Conservation (phyloP, 352 stramenopile species). For the Nothophytophthora sp. region DNA sequence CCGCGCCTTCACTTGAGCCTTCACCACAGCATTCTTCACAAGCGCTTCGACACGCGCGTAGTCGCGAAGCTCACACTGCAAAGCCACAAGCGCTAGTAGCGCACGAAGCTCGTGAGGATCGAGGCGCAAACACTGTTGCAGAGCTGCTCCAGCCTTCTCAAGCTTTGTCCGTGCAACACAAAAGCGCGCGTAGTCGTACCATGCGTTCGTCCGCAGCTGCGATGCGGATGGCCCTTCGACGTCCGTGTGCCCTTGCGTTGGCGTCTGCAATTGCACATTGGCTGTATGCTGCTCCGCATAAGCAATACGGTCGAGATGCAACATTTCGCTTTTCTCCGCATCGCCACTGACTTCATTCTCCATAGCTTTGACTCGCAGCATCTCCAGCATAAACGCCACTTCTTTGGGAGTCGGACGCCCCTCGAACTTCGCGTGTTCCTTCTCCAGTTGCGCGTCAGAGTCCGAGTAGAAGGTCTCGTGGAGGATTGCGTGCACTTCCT, state of each 20-base stretch:
- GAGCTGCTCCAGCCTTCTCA: slow-evolving; percentile 53
- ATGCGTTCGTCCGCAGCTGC: slow-evolving; percentile 31
- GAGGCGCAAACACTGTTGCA: slow-evolving; percentile 62
- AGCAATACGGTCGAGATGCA: slow-evolving; percentile 69
- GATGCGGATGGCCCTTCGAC: slow-evolving; percentile 8
- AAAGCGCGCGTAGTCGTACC: slow-evolving; percentile 72
- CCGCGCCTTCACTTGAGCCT: slow-evolving; percentile 9
- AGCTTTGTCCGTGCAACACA: slow-evolving; percentile 46
- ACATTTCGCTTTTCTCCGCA: slow-evolving; percentile 56
- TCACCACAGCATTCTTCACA: slow-evolving; percentile 45
- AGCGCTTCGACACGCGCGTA: slow-evolving; percentile 42
- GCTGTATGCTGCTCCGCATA: slow-evolving; percentile 44
- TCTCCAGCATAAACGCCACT: slow-evolving; percentile 27
- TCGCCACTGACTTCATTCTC: slow-evolving; percentile 78
- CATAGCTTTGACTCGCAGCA: slow-evolving; percentile 49
- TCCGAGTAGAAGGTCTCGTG: slow-evolving; percentile 59
- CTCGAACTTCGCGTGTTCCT: slow-evolving; percentile 15
- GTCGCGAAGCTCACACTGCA: slow-evolving; percentile 65
- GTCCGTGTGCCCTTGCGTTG: slow-evolving; percentile 4
- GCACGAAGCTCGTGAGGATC: slow-evolving; percentile 38
- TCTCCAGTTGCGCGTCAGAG: slow-evolving; percentile 35
- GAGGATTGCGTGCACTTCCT: slow-evolving; percentile 72
- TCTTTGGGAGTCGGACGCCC: slow-evolving; percentile 25
- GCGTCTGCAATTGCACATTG: slow-evolving; percentile 6
- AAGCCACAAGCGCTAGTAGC: slow-evolving; percentile 49